phyloP scores from a whole-genome alignment of 352 stramenopile genomes.

The Plasmopara halstedii region DNA sequence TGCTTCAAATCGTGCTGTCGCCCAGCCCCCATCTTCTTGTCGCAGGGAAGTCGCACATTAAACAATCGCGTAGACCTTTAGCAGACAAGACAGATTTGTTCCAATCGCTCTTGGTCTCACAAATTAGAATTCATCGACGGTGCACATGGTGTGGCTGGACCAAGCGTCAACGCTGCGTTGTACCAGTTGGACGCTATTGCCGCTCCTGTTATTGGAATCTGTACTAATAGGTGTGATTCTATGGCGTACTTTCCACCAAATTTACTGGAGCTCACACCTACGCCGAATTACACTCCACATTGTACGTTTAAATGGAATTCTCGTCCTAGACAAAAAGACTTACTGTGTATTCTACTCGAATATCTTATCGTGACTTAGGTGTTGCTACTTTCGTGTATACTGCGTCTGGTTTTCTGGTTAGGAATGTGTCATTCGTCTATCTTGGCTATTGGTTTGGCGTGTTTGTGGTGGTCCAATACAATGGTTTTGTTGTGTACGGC shows the following conservation, averaged over 20 bases:
- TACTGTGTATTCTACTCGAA: slow-evolving; percentile 11
- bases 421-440: slow-evolving; percentile 25
- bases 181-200: slow-evolving; percentile 36
- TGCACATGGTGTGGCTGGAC: slow-evolving; percentile 35
- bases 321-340: too few relatives aligned
- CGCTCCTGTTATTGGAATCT: slow-evolving; percentile 40
- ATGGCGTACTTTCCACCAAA: slow-evolving; percentile 51
- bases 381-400: slow-evolving; percentile 29
- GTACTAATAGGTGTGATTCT: slow-evolving; percentile 31
- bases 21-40: slow-evolving; percentile 4
- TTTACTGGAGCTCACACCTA: slow-evolving; percentile 53
- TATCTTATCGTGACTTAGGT: slow-evolving; percentile 18
- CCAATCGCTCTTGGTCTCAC: slow-evolving; percentile 2
- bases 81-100: slow-evolving; percentile 7
- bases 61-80: slow-evolving; percentile 5
- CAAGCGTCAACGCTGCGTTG: slow-evolving; percentile 22
- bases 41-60: slow-evolving; percentile 9
- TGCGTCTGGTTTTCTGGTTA: slow-evolving; percentile 42
- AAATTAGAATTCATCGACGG: background rate
- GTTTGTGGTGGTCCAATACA: slow-evolving; percentile 55
- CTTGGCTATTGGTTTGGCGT: slow-evolving; percentile 25
- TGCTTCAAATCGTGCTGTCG: background rate
- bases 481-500: slow-evolving; percentile 58
- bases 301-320: slow-evolving; percentile 24
- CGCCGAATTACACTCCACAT: slow-evolving; percentile 52